Conservation (phyloP, 768 basidiomycete species). For the Boletales sp. region DNA sequence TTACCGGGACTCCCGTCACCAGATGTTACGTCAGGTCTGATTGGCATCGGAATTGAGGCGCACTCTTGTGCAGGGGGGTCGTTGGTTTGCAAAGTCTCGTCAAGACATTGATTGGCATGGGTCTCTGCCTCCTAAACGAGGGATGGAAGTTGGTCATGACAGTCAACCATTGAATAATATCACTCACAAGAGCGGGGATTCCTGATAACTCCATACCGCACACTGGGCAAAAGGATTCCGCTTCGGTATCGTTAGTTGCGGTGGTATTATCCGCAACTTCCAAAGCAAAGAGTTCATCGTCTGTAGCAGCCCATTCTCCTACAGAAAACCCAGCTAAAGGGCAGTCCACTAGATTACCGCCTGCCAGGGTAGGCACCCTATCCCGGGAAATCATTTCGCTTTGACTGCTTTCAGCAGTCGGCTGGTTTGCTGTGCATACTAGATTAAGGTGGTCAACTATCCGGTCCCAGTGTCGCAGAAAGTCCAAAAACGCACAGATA, state of each 20-base stretch:
- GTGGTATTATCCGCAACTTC: slow-evolving; percentile 23
- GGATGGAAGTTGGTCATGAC: slow-evolving; percentile 3
- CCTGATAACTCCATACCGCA: slow-evolving; percentile 17
- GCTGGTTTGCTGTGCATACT: slow-evolving; percentile 3
- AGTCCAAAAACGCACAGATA: slow-evolving; percentile 8
- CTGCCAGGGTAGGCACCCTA: background rate
- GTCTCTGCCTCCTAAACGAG: slow-evolving; percentile 41
- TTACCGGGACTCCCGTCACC: background rate
- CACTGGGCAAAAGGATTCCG: slow-evolving; percentile 21
- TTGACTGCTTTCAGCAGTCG: background rate
- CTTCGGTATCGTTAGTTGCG: slow-evolving; percentile 26
- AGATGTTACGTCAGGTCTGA: background rate
- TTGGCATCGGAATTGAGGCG: background rate
- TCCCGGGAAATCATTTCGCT: background rate
- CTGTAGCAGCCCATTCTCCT: slow-evolving; percentile 68
- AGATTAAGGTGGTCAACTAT: background rate
- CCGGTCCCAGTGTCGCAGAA: background rate
- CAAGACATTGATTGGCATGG: slow-evolving; percentile 61
- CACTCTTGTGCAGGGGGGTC: background rate
- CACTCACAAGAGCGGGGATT: slow-evolving; percentile 17
- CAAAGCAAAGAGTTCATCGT: slow-evolving; percentile 56
- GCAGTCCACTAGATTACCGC: background rate
- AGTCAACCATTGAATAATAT: slow-evolving; percentile 16
- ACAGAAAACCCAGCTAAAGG: slow-evolving; percentile 22
- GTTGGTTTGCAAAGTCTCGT: slow-evolving; percentile 21